Evolutionary conservation across 306 rosid genomes (phyloP).

Genomic region (Hippophae gyantsensis): DNA sequence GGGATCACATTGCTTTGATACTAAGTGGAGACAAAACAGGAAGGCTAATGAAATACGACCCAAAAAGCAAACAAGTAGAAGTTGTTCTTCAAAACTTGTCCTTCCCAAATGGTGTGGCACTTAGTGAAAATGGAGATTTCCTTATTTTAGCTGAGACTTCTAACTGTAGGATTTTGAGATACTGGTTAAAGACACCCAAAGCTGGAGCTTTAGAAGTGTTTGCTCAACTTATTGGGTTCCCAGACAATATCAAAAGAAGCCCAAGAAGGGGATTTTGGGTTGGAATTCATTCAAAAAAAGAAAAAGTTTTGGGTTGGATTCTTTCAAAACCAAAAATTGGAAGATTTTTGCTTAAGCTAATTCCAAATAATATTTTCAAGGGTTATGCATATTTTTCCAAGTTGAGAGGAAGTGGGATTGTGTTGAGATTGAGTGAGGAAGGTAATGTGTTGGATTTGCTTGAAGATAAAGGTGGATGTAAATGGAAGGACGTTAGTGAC

Average conservation of each 20-base stretch:
- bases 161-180: constrained; percentile 44
- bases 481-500: constrained; percentile 47
- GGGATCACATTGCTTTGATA: constrained; percentile 43
- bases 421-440: constrained; percentile 51
- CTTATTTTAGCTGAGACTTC: constrained; percentile 52
- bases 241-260: constrained; percentile 70
- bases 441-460: constrained; percentile 48
- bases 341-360: constrained; percentile 30
- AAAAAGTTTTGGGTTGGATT: constrained; percentile 25
- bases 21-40: constrained; percentile 55
- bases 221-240: constrained; percentile 56
- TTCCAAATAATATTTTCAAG: constrained; percentile 36
- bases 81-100: constrained; percentile 42
- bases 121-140: constrained; percentile 41
- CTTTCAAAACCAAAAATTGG: constrained; percentile 42
- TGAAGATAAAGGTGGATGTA: constrained; percentile 26
- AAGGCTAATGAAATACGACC: constrained; percentile 58
- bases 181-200: constrained; percentile 48
- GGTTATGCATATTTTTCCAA: constrained; percentile 35
- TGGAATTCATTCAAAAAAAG: constrained; percentile 46
- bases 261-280: constrained; percentile 82
- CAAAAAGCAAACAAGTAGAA: constrained; percentile 31
- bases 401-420: constrained; percentile 44
- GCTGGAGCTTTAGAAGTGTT: constrained; percentile 45
- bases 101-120: constrained; percentile 66